Evolutionary conservation across 192 early-diverging fungal species (phyloP).

Genomic region (Podila epicladia): DNA sequence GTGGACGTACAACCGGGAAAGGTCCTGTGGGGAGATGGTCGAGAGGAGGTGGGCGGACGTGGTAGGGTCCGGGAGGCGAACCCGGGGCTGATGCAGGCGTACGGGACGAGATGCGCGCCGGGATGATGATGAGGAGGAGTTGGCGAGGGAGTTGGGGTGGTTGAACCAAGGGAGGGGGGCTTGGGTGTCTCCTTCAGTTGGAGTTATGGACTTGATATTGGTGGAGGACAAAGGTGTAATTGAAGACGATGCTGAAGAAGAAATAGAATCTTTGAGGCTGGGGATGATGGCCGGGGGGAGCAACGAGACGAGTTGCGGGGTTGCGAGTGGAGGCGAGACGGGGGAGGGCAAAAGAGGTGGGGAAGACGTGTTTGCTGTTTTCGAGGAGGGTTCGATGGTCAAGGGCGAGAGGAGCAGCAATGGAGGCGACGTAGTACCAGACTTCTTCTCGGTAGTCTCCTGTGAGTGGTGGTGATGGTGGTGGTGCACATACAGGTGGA

Average conservation of each 20-base stretch:
- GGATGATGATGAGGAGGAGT: background rate
- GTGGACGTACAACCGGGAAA: conserved; percentile 35
- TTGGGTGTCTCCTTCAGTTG: background rate
- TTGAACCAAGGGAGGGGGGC: conserved; percentile 19
- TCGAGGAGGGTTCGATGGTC: background rate
- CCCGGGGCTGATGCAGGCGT: background rate
- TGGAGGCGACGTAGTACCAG: background rate
- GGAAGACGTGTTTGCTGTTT: background rate
- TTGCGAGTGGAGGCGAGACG: background rate
- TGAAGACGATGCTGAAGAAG: background rate
- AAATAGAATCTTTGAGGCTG: background rate
- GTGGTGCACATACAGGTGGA: conserved; percentile 47
- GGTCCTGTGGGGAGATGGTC: conserved; percentile 22
- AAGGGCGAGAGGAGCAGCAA: conserved; percentile 17
- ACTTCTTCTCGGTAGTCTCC: conserved; percentile 4
- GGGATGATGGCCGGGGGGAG: conserved; percentile 23
- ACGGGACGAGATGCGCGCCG: background rate
- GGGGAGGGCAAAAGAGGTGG: background rate
- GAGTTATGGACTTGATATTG: background rate
- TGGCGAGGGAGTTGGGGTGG: conserved; percentile 13
- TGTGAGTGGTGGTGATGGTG: conserved; percentile 29
- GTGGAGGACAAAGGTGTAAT: background rate
- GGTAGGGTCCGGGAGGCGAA: conserved; percentile 9
- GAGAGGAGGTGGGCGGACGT: conserved; percentile 19
- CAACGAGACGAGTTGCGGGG: background rate